phyloP scores from a whole-genome alignment of 2,329 filamentous ascomycete species.

The Bertia moriformis region DNA sequence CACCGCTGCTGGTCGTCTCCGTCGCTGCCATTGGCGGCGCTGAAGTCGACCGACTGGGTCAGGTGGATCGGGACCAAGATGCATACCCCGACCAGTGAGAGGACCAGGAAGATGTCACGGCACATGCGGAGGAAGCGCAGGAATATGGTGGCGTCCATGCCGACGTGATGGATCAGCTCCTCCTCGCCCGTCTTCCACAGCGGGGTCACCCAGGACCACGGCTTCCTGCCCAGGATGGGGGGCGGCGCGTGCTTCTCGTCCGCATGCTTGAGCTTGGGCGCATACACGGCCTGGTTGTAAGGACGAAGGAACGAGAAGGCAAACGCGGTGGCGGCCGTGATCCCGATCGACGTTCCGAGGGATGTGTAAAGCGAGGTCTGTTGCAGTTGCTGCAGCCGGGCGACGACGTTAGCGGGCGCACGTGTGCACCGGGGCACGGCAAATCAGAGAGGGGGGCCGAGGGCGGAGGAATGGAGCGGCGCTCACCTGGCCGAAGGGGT shows the following conservation, averaged over 20 bases:
- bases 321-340: slow-evolving; percentile 61
- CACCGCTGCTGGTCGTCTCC: slow-evolving; percentile 22
- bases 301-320: slow-evolving; percentile 81
- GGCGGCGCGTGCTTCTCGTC: slow-evolving; percentile 83
- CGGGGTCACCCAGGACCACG: slow-evolving; percentile 75
- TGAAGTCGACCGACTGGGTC: slow-evolving; percentile 16
- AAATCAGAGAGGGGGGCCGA: neutral
- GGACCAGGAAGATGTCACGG: slow-evolving; percentile 68
- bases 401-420: no score
- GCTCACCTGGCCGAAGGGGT: slow-evolving; percentile 34
- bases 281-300: slow-evolving; percentile 83
- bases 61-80: slow-evolving; percentile 75
- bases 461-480: slow-evolving; percentile 18
- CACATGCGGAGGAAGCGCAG: slow-evolving; percentile 81
- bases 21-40: slow-evolving; percentile 18
- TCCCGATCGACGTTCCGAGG: slow-evolving; percentile 62
- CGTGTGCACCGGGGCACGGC: neutral
- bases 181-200: slow-evolving; percentile 66
- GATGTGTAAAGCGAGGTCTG: slow-evolving; percentile 61
- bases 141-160: slow-evolving; percentile 83
- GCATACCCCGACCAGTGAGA: slow-evolving; percentile 59
- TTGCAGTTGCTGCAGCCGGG: slow-evolving; percentile 25
- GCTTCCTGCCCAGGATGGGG: slow-evolving; percentile 62
- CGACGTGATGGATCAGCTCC: slow-evolving; percentile 65
- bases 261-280: slow-evolving; percentile 81